Conservation (phyloP, 2,329 filamentous ascomycete species). For the Xylariaceae sp. region DNA sequence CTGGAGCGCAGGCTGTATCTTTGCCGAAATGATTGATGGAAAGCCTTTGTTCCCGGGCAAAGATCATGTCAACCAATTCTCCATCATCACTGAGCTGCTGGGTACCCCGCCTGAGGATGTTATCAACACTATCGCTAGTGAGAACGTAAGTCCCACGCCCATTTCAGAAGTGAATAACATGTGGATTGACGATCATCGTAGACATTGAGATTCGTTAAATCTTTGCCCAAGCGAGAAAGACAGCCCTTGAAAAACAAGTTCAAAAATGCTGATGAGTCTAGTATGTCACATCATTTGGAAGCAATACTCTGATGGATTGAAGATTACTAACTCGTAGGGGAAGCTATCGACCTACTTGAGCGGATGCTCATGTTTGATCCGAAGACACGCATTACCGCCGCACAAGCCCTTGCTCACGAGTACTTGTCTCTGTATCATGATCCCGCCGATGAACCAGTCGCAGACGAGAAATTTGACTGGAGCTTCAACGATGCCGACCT, state of each 20-base stretch:
- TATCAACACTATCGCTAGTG: conserved; percentile 96
- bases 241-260: conserved; percentile 86
- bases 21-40: conserved; percentile 98
- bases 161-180: neutral
- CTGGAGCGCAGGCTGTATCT: conserved; percentile 98
- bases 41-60: conserved; percentile 98
- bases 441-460: conserved; percentile 89
- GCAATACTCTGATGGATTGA: neutral
- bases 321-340: conserved; percentile 1
- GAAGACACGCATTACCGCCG: conserved; percentile 87
- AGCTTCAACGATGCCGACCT: conserved; percentile 98
- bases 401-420: conserved; percentile 79
- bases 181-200: conserved; percentile 34
- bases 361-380: conserved; percentile 98
- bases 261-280: conserved; percentile 83
- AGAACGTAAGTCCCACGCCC: conserved; percentile 63
- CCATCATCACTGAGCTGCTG: conserved; percentile 95
- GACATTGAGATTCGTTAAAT: conserved; percentile 96
- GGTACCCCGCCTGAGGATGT: conserved; percentile 97
- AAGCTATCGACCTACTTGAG: conserved; percentile 85
- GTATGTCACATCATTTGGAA: conserved; percentile 39
- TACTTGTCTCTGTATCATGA: conserved; percentile 97
- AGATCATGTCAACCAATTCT: conserved; percentile 99
- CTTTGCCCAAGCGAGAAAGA: conserved; percentile 87
- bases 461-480: conserved; percentile 98